Evolutionary conservation across 768 basidiomycete species (phyloP).

Genomic region (Cystoderma amianthinum): DNA sequence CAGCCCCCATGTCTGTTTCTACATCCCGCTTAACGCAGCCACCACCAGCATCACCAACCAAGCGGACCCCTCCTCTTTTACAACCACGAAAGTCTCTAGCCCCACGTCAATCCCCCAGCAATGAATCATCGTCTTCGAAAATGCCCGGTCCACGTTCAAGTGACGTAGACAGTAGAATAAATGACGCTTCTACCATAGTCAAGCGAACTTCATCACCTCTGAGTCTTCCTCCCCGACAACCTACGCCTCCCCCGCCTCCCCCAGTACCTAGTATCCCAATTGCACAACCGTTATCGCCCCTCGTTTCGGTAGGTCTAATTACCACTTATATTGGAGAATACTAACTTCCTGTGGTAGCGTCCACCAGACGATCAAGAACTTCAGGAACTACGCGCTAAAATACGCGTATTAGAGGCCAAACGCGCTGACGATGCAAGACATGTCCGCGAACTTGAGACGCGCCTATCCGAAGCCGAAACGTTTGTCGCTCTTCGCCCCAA

Average conservation of each 20-base stretch:
- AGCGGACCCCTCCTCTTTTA: constrained; percentile 40
- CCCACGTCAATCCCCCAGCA: constrained; percentile 32
- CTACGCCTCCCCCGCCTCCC: constrained; percentile 5
- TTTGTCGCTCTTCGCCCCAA: constrained; percentile 85
- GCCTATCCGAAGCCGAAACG: constrained; percentile 78
- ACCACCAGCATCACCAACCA: constrained; percentile 44
- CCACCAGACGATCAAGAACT: constrained; percentile 51
- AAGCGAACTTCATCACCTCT: constrained; percentile 32
- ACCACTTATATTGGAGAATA: neutral
- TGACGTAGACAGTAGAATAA: constrained; percentile 18
- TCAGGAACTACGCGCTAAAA: constrained; percentile 78
- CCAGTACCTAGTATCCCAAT: constrained; percentile 4
- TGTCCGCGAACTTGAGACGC: constrained; percentile 77
- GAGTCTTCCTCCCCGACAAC: constrained; percentile 24
- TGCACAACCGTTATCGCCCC: constrained; percentile 10
- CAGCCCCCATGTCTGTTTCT: constrained; percentile 1
- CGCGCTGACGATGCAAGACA: constrained; percentile 82
- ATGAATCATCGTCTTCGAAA: constrained; percentile 21
- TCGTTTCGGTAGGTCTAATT: neutral
- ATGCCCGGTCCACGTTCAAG: constrained; percentile 21
- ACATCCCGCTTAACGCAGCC: constrained; percentile 1
- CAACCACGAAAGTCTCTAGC: constrained; percentile 45
- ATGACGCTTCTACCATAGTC: constrained; percentile 10
- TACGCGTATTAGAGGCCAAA: constrained; percentile 80
- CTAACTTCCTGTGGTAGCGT: neutral